phyloP scores from a whole-genome alignment of 257 asterid genomes.

The Solanum bukasovii region DNA sequence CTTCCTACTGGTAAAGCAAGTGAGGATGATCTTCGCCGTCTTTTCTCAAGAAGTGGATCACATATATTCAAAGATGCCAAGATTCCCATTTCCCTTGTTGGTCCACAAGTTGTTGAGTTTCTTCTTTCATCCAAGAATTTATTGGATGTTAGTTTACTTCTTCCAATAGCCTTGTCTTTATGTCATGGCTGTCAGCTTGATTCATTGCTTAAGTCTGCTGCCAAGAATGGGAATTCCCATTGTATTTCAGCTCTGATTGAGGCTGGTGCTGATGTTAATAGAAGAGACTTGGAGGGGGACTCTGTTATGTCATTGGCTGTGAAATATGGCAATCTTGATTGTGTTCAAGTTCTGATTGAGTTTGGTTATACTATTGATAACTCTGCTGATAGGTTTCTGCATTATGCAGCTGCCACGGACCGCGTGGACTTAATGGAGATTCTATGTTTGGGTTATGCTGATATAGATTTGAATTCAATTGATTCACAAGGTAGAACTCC shows the following conservation, averaged over 20 bases:
- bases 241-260: constrained; percentile 36
- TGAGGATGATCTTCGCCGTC: constrained; percentile 46
- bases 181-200: constrained; percentile 38
- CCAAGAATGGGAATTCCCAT: constrained; percentile 23
- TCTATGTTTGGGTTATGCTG: constrained; percentile 28
- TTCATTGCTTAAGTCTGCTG: constrained; percentile 35
- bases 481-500: constrained; percentile 39
- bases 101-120: constrained; percentile 45
- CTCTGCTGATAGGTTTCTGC: constrained; percentile 27
- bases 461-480: constrained; percentile 37
- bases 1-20: constrained; percentile 75
- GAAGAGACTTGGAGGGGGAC: constrained; percentile 2
- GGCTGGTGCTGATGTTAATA: constrained; percentile 55
- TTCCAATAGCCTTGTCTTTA: constrained; percentile 34
- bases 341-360: constrained; percentile 35
- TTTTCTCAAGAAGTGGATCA: constrained; percentile 50
- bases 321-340: constrained; percentile 28
- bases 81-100: constrained; percentile 43
- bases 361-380: constrained; percentile 30
- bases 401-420: constrained; percentile 30
- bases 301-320: constrained; percentile 41
- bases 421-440: constrained; percentile 45
- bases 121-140: constrained; percentile 25
- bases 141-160: constrained; percentile 20
- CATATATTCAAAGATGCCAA: constrained; percentile 66